Conservation (phyloP, 192 early-diverging fungal species). For the Backusella macrospora region DNA sequence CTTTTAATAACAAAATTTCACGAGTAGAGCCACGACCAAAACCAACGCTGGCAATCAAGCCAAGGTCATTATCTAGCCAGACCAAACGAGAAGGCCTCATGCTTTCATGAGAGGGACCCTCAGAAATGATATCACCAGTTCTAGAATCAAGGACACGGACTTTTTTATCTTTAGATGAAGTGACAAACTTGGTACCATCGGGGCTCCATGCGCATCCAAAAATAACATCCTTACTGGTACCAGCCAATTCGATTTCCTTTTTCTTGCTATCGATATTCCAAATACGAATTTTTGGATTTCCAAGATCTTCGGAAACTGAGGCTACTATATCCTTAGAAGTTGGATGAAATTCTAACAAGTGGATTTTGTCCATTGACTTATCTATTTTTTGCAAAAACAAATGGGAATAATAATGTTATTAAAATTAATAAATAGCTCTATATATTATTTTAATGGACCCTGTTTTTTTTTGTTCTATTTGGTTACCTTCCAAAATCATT, state of each 20-base stretch:
- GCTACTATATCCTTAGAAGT: conserved; percentile 56
- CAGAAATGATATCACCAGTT: conserved; percentile 56
- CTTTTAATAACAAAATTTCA: conserved; percentile 62
- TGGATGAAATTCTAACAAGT: conserved; percentile 62
- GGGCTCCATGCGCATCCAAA: conserved; percentile 58
- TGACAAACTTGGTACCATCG: conserved; percentile 69
- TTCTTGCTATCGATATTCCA: conserved; percentile 58
- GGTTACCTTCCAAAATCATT: conserved; percentile 28
- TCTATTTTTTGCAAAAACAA: background rate
- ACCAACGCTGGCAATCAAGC: conserved; percentile 64
- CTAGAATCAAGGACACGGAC: conserved; percentile 68
- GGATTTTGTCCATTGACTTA: conserved; percentile 55
- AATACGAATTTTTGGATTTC: conserved; percentile 49
- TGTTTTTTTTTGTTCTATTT: background rate
- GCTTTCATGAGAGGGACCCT: conserved; percentile 70
- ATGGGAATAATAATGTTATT: background rate
- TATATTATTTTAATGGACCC: background rate
- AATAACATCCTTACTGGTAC: conserved; percentile 40
- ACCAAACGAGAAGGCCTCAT: conserved; percentile 63
- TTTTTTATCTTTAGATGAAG: conserved; percentile 66
- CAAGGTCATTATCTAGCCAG: conserved; percentile 60
- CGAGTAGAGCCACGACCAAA: conserved; percentile 76
- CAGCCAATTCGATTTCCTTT: conserved; percentile 38
- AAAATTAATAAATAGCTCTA: background rate
- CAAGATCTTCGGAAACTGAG: conserved; percentile 62